phyloP scores from a whole-genome alignment of 2,329 filamentous ascomycete genomes.

The Xylariaceae sp. region DNA sequence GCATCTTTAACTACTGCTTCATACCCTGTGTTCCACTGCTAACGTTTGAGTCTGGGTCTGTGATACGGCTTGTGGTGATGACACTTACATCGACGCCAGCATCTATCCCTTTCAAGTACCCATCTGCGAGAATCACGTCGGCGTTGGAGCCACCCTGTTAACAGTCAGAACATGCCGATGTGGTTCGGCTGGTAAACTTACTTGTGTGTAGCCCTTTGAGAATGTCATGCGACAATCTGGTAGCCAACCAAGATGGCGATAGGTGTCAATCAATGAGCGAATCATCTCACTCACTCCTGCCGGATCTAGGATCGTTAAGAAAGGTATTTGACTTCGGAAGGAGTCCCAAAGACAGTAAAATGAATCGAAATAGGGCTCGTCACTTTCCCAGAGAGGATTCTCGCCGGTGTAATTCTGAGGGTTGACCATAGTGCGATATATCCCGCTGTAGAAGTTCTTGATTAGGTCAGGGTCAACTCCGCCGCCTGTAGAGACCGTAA shows the following conservation, averaged over 20 bases:
- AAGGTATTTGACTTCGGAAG: constrained; percentile 64
- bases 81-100: constrained; percentile 46
- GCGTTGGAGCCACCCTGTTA: constrained; percentile 67
- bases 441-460: constrained; percentile 65
- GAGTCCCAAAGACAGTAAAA: constrained; percentile 76
- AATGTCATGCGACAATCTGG: constrained; percentile 76
- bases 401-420: constrained; percentile 73
- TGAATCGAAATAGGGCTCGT: constrained; percentile 69
- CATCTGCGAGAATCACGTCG: constrained; percentile 64
- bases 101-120: constrained; percentile 61
- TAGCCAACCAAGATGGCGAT: constrained; percentile 64
- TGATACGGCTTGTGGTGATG: no score
- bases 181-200: constrained; percentile 5
- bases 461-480: constrained; percentile 52
- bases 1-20: constrained; percentile 69
- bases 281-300: constrained; percentile 61
- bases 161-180: no score
- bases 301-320: constrained; percentile 66
- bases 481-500: constrained; percentile 47
- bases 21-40: constrained; percentile 63
- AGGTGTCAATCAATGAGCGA: constrained; percentile 67
- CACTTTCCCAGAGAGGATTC: constrained; percentile 62
- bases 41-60: background rate
- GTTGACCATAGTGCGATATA: constrained; percentile 69
- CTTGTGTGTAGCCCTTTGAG: constrained; percentile 67